Evolutionary conservation across 805 yeast genomes (phyloP).

Genomic region (Hanseniaspora jakobsenii): DNA sequence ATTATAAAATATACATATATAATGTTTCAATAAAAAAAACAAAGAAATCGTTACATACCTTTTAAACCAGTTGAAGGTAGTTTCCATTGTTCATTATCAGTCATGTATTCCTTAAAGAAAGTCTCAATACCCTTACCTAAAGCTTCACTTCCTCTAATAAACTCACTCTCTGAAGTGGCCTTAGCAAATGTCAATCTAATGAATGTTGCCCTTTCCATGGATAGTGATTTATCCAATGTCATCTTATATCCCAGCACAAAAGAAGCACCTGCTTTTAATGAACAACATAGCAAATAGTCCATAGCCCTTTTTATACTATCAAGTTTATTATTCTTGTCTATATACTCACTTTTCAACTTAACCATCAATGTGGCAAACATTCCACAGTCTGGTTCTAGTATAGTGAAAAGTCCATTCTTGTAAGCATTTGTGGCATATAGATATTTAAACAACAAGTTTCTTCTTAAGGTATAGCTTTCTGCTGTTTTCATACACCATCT

Average conservation of each 20-base stretch:
- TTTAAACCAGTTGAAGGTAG: conserved; percentile 8
- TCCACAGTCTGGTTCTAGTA: conserved; percentile 48
- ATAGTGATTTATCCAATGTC: conserved; percentile 36
- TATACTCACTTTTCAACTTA: conserved; percentile 23
- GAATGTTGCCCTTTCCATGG: conserved; percentile 38
- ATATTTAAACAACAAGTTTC: conserved; percentile 30
- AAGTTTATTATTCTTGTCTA: neutral
- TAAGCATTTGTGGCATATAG: conserved; percentile 32
- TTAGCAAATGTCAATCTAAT: conserved; percentile 50
- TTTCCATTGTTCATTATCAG: conserved; percentile 11
- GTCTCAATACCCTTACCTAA: conserved; percentile 38
- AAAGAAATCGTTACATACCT: conserved; percentile 5
- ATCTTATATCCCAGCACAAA: conserved; percentile 49
- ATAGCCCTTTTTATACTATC: conserved; percentile 28
- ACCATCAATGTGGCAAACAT: conserved; percentile 44
- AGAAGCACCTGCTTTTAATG: conserved; percentile 40
- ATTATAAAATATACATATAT: too few species aligned
- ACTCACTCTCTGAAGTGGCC: conserved; percentile 34
- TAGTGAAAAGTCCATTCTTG: conserved; percentile 31
- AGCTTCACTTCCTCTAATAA: conserved; percentile 43
- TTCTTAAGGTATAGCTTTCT: conserved; percentile 34
- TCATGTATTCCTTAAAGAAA: conserved; percentile 22
- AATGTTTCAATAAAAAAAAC: too few species aligned
- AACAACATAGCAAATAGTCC: conserved; percentile 33
- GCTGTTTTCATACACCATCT: conserved; percentile 40